Percentiles rank a stretch among this genome's conserved stretches.
These are phyloP conservation scores for Phlebopus sp. DNA, from an alignment of 1,284 basidiomycete species.

Conservation along the genomic window DNA sequence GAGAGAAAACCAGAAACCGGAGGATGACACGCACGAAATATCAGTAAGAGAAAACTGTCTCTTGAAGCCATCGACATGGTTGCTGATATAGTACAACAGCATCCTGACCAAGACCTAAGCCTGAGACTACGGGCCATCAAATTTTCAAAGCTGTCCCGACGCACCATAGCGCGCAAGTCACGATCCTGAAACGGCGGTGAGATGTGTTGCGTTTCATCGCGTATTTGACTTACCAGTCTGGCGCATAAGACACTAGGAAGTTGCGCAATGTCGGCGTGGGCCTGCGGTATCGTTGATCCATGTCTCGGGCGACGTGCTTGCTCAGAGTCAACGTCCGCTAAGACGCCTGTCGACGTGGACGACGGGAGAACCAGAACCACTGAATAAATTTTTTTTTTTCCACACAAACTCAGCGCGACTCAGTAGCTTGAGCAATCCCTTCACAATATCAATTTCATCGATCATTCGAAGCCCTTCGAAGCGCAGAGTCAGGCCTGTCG, in stretches of 20 bases:
- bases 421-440: no score
- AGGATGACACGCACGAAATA: constrained; percentile 40
- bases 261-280: constrained; percentile 16
- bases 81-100: constrained; percentile 48
- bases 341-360: no score
- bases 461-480: no score
- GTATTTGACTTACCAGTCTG: constrained; percentile 29
- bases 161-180: constrained; percentile 26
- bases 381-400: no score
- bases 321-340: no score
- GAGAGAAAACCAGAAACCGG: background rate
- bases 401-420: no score
- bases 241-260: constrained; percentile 24
- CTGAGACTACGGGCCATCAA: background rate
- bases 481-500: no score
- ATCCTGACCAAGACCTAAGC: constrained; percentile 20
- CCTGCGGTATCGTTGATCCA: constrained; percentile 3
- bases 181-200: constrained; percentile 16
- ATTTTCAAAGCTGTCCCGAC: constrained; percentile 4
- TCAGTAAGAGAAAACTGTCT: constrained; percentile 68
- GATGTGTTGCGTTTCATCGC: background rate
- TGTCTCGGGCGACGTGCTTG: background rate
- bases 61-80: constrained; percentile 60
- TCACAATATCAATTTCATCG: no score
- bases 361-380: no score